A percentile compares a stretch with the other conserved stretches of the same genome.
phyloP scores from a whole-genome alignment of 2,329 filamentous ascomycete species.

The Graphiopsis chlorocephala region DNA sequence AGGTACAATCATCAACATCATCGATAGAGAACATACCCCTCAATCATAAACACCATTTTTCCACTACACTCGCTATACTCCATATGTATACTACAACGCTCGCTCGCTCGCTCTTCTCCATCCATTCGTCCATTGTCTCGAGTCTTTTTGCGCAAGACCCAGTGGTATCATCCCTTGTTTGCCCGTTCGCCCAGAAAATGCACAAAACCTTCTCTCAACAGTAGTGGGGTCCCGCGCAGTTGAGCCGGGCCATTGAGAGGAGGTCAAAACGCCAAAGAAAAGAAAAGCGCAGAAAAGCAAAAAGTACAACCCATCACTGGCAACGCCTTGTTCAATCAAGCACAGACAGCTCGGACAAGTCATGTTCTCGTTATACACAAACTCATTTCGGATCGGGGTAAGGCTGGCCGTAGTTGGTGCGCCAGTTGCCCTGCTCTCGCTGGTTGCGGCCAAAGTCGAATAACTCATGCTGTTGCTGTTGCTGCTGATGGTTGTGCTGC shows the following conservation, averaged over 20 bases:
- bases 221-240: neutral
- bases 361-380: no score
- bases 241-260: neutral
- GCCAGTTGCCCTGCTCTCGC: neutral
- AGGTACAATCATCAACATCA: no score
- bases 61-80: neutral
- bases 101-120: neutral
- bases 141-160: neutral
- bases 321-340: neutral
- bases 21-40: neutral
- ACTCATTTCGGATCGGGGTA: neutral
- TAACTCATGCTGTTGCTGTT: slow-evolving; percentile 6
- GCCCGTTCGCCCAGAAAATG: neutral
- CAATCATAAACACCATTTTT: neutral
- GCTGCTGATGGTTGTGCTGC: neutral
- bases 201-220: neutral
- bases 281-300: neutral
- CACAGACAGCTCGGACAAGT: neutral
- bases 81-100: neutral
- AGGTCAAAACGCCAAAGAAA: neutral
- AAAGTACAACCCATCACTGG: neutral
- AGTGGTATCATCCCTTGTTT: slow-evolving; percentile 4
- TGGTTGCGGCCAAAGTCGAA: slow-evolving; percentile 5
- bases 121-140: neutral
- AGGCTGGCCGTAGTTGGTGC: neutral